Evolutionary conservation across 177 flowering plant species (phyloP), one percentile per base, ranked within the genome.

Genomic region (Viscum album): DNA sequence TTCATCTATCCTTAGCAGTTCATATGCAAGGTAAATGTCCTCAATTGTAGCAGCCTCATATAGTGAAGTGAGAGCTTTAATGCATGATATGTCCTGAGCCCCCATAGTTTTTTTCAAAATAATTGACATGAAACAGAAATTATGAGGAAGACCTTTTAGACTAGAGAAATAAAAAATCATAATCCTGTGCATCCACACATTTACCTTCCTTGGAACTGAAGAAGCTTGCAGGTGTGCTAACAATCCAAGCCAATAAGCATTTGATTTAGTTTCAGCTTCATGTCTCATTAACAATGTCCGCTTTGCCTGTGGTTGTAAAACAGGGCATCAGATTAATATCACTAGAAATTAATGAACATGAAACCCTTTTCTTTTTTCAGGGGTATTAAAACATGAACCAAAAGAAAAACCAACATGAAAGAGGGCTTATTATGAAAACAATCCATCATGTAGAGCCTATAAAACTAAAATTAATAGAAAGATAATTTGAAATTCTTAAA

Each of bases 171-270:
- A 50, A 4, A n/a, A n/a, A n/a, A n/a, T 54, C 31, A 34, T 28
- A 47, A 47, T 74, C 41, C 52, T 17, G 64, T 24, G 4, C 30
- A 26, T 29, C 34, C 24, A 41, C 30, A 52, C 34, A n/a, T 50
- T 81, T 75, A 92, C 99, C 97, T 95, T 92, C 74, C 94, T 86
- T 32, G 92, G 94, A 73, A 95, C 96, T 75, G 96, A 86, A 72
- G 94, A 71, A 52, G 97, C 90, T 77, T 95, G 99, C 81, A 92
- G 77, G 76, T 95, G 99, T 70, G 97, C 89, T 43, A 92, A 78
- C 73, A 95, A 76, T 71, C 96, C 97, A 75, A 95, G 96, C 99
- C 99, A 95, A 79, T 95, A 95, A 0, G 87, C 96, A 79, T 95
- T 95, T 71, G 97, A 84, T 84, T 95, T 95, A 62, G 85, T 82